Evolutionary conservation across 768 basidiomycete species (phyloP), one percentile per base, ranked within the genome.

Genomic region (Tricholomella constricta): DNA sequence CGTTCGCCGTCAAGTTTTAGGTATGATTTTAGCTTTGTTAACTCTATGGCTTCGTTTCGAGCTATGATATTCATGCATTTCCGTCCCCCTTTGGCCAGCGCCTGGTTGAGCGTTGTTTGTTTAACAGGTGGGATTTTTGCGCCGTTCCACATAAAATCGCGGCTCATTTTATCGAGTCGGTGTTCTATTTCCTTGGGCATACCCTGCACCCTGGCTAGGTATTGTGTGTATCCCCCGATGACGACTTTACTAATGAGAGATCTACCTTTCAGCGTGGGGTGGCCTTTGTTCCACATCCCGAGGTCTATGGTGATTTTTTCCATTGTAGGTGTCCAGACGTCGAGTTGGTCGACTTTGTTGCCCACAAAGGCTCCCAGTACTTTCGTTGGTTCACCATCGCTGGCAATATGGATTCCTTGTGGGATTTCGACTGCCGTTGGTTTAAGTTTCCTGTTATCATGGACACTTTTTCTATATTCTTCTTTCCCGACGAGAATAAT

Each of bases 291-390:
- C 71, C 70, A 73, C 22, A 31, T 6, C 0, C 38, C 41, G 0
- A 73, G 14, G 3, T 1, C 29, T 11, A 12, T 22, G 2, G 65
- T 51, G 1, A 74, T 64, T 45, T 65, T 69, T 10, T 71, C 66
- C 1, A 72, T 7, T 0, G 52, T 58, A 1, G 65, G 63, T 3
- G 55, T 51, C 71, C 72, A 71, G 6, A 66, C 36, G 0, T 35
- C 52, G 0, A 43, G 31, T 1, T 62, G 23, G 14, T 69, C 48
- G 0, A 65, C 35, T 1, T 54, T 45, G 36, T 75, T 70, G 2
- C 75, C 71, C 0, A 72, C 45, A 37, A 42, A 69, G 0, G 68
- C 66, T 0, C 75, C 73, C 1, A 76, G 67, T 0, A 69, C 51
- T 31, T 72, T 29, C 0, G 69, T 57, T 0, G 67, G 45, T 23